Base-by-base conservation (phyloP, 176 grass and related monocot genomes). In the Musa schizocarpa region DNA sequence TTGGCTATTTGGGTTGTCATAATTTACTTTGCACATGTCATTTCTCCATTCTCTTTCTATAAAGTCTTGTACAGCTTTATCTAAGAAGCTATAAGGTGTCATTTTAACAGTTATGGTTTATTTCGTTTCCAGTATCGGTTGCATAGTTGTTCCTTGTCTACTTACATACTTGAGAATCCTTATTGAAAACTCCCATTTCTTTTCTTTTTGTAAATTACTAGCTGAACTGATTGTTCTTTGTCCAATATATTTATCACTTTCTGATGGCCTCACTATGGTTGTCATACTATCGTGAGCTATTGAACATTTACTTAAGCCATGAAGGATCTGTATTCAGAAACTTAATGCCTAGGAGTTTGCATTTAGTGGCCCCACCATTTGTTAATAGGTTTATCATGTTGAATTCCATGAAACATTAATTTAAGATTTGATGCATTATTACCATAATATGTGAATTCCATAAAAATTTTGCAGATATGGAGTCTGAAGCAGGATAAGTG, bases 401-500 rank as follows among this genome's bases (percentile, higher is more conserved):
- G 26, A 13, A 19, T 73, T 17, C n/a, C 2, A 14, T 67, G 64
- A 67, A 72, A 23, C 17, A 23, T 53, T 72, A 11, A 63, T 52
- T 50, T 9, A 20, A 19, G 17, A 16, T 21, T 52, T 70, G 61
- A 54, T 66, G 5, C 58, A 58, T 53, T 75, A 22, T 71, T 81
- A 5, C n/a, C 1, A 68, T 17, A 34, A 63, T 12, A 11, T 5
- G 5, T 71, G 26, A 58, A 21, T 82, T 25, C 65, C 69, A 64
- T 34, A 16, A 71, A 81, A 50, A 68, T 43, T 69, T 66, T 79
- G 74, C 85, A 96, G 94, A 93, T 98, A 85, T 98, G 94, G 94
- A 98, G 82, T 71, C 78, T 93, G 80, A 98, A 98, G 78, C 94
- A 98, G 53, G 94, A 98, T 14, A 98, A 93, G 75, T 98, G 69